Evolutionary conservation across 2,329 filamentous ascomycete species (phyloP), one percentile per base, ranked within the genome.

Genomic region (Alternaria sp.): DNA sequence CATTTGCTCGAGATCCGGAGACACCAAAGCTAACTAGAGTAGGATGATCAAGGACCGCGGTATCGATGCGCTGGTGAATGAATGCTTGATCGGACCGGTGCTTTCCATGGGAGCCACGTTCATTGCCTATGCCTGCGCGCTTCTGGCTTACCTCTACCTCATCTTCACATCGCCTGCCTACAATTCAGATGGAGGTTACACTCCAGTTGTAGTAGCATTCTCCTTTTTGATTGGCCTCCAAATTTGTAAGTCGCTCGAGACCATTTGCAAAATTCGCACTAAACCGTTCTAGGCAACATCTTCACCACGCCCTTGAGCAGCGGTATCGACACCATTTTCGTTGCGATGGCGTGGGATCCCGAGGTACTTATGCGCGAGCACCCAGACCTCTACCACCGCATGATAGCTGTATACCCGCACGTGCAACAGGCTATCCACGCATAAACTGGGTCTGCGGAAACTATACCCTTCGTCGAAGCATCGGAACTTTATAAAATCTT

Each of bases 261-360:
- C 41, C 5, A 18, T 24, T n/a, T 9, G 18, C 3, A 16, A 39
- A 16, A 20, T n/a, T 22, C 11, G n/a, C 46, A 20, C 60, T 61
- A 36, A 61, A 7, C 9, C 5, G 30, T 9, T 20, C 8, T 36
- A 57, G 51, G 90, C 76, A 91, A 96, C 77, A 87, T 96, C 65
- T 96, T 97, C 80, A 91, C 94, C 34, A 94, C 92, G 0, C 94
- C 94, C 1, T 83, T 98, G 57, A 89, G 89, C 64, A 94, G 90
- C 70, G 94, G 94, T n/a, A 88, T 96, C 64, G 91, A 96, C 68
- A 96, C 94, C 0, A 91, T 97, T 62, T 97, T 97, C 70, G 92
- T 97, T 0, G 93, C 92, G 3, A 85, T 84, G 77, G 87, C 85
- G 2, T 89, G 86, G 86, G 86, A 88, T 75, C 86, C 86, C 8